Conservation (phyloP, 2,329 filamentous ascomycete species). For the Colletotrichum navitas region DNA sequence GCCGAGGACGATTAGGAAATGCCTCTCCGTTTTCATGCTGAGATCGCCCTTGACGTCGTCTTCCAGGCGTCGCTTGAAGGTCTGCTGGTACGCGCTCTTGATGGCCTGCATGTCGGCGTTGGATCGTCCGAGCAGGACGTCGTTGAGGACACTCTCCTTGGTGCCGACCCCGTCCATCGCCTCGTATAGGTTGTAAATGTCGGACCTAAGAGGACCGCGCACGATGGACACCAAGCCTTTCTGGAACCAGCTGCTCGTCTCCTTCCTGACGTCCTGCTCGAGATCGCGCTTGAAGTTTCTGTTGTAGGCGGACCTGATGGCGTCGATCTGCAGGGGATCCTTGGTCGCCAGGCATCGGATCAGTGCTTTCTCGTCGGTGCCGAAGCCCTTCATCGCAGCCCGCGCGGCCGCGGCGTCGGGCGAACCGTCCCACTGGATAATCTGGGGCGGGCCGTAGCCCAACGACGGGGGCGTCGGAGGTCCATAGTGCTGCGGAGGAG, state of each 20-base stretch:
- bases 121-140: constrained; percentile 83
- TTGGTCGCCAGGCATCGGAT: constrained; percentile 78
- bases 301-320: constrained; percentile 76
- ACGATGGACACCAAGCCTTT: constrained; percentile 80
- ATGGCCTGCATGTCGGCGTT: constrained; percentile 93
- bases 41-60: constrained; percentile 81
- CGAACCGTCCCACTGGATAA: constrained; percentile 76
- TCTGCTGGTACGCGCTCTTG: constrained; percentile 80
- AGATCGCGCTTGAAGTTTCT: constrained; percentile 75
- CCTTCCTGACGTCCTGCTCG: constrained; percentile 80
- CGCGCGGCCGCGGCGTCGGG: constrained; percentile 79
- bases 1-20: constrained; percentile 86
- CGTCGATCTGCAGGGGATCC: constrained; percentile 82
- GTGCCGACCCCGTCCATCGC: constrained; percentile 86
- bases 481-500: constrained; percentile 52
- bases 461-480: constrained; percentile 70
- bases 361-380: constrained; percentile 85
- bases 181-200: constrained; percentile 77
- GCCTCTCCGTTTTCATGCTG: constrained; percentile 85
- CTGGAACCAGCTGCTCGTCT: constrained; percentile 81
- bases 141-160: constrained; percentile 87
- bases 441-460: constrained; percentile 81
- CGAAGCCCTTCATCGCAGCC: constrained; percentile 92
- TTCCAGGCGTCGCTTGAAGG: constrained; percentile 76
- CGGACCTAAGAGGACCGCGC: constrained; percentile 82